phyloP scores from a whole-genome alignment of 2,329 filamentous ascomycete genomes.

The Mariannaea sp. region DNA sequence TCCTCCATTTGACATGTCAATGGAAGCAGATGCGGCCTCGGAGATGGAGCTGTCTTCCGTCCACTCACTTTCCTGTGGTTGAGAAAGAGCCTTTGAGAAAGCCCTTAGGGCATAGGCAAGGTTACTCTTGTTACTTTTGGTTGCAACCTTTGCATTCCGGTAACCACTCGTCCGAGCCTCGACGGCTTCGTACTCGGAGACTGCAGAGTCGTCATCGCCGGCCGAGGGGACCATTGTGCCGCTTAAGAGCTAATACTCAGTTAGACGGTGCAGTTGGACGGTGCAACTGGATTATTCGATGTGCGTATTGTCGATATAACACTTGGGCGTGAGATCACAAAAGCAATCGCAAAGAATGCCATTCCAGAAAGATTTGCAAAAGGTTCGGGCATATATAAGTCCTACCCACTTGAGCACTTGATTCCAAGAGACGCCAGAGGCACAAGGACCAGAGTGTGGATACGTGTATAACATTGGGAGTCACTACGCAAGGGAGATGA shows the following conservation, averaged over 20 bases:
- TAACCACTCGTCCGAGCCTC: not conserved
- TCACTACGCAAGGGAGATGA: not conserved
- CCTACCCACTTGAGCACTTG: not conserved
- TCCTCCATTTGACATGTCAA: conserved; percentile 1
- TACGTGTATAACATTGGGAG: not conserved
- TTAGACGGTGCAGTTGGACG: conserved; percentile 3
- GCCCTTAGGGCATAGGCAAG: not conserved
- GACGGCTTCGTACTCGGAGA: not conserved
- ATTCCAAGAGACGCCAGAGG: not conserved
- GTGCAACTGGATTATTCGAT: not conserved
- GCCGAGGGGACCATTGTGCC: not conserved
- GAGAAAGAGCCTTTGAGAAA: not conserved
- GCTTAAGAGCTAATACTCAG: conserved; percentile 6
- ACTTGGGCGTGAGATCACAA: too few species aligned
- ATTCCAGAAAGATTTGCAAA: not conserved
- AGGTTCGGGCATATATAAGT: not conserved
- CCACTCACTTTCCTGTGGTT: not conserved
- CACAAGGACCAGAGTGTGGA: not conserved
- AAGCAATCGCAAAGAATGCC: not conserved
- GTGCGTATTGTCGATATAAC: not conserved
- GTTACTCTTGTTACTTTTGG: not conserved
- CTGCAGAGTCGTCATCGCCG: not conserved
- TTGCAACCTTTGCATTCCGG: not conserved
- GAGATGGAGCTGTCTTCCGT: not conserved
- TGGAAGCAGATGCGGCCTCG: not conserved